A percentile compares a stretch with the other conserved stretches of the same genome.
phyloP scores from a whole-genome alignment of 305 asterid genomes.

The Fraxinus floribunda region DNA sequence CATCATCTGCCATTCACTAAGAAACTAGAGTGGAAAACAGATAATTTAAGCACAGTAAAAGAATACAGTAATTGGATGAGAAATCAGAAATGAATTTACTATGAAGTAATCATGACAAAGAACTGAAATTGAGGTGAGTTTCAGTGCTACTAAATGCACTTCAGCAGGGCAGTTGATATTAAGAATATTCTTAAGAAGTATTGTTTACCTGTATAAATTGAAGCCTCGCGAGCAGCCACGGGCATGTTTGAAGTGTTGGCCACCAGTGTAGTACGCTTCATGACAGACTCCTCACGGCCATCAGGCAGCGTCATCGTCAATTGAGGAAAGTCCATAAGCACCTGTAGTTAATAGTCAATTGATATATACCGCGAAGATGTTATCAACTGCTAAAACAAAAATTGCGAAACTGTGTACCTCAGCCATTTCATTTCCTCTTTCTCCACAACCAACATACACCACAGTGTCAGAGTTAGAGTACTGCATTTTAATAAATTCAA shows the following conservation, averaged over 20 bases:
- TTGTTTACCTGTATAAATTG: conserved; percentile 84
- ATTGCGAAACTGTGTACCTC: conserved; percentile 54
- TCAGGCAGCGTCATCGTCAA: conserved; percentile 98
- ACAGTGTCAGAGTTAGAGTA: conserved; percentile 98
- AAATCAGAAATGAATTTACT: background rate
- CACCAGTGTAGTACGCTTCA: conserved; percentile 99
- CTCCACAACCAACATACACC: conserved; percentile 99
- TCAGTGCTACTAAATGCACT: background rate
- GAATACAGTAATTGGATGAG: background rate
- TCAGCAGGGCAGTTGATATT: background rate
- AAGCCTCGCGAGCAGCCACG: conserved; percentile 99
- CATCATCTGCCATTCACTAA: background rate
- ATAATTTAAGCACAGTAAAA: background rate
- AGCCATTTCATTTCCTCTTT: conserved; percentile 99
- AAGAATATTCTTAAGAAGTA: conserved; percentile 16
- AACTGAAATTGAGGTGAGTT: conserved; percentile 1
- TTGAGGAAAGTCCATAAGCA: conserved; percentile 99
- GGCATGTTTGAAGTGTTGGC: conserved; percentile 99
- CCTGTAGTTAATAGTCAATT: conserved; percentile 42
- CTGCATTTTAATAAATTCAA: conserved; percentile 45
- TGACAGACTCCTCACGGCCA: conserved; percentile 99
- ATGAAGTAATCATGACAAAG: background rate
- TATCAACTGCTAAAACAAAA: conserved; percentile 19
- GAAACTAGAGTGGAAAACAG: background rate
- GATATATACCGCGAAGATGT: conserved; percentile 21